Conservation (phyloP, 768 basidiomycete species). For the Leccinum fibrillosum region DNA sequence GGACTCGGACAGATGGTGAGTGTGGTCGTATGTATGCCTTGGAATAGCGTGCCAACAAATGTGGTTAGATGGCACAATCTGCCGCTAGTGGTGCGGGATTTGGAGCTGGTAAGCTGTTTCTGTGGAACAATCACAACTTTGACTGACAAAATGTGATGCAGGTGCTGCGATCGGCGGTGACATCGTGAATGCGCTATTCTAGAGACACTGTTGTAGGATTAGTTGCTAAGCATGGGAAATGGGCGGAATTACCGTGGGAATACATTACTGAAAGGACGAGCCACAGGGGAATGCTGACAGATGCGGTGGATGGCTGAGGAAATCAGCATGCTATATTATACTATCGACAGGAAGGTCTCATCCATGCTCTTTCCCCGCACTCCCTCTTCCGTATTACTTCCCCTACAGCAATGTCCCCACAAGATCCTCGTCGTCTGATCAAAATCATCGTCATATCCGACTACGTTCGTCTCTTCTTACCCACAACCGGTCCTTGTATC, state of each 20-base stretch:
- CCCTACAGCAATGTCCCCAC: slow-evolving; percentile 18
- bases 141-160: slow-evolving; percentile 13
- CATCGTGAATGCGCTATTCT: slow-evolving; percentile 49
- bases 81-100: slow-evolving; percentile 45
- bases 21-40: neutral
- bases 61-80: slow-evolving; percentile 28
- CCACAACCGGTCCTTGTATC: neutral
- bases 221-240: slow-evolving; percentile 21
- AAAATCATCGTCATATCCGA: slow-evolving; percentile 36
- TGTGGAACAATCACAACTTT: too few relatives aligned
- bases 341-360: slow-evolving; percentile 24
- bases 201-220: slow-evolving; percentile 10
- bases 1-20: slow-evolving; percentile 38
- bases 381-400: neutral
- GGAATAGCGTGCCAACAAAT: neutral
- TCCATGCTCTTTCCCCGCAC: slow-evolving; percentile 21
- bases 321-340: slow-evolving; percentile 27
- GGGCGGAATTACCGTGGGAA: slow-evolving; percentile 18
- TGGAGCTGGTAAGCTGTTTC: slow-evolving; percentile 37
- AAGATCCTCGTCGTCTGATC: slow-evolving; percentile 15
- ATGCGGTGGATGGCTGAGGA: slow-evolving; percentile 27
- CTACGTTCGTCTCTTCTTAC: slow-evolving; percentile 24
- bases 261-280: slow-evolving; percentile 14
- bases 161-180: slow-evolving; percentile 45
- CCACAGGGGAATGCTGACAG: slow-evolving; percentile 32